Conservation (phyloP, 441 rosid genomes). For the Adansonia madagascariensis region DNA sequence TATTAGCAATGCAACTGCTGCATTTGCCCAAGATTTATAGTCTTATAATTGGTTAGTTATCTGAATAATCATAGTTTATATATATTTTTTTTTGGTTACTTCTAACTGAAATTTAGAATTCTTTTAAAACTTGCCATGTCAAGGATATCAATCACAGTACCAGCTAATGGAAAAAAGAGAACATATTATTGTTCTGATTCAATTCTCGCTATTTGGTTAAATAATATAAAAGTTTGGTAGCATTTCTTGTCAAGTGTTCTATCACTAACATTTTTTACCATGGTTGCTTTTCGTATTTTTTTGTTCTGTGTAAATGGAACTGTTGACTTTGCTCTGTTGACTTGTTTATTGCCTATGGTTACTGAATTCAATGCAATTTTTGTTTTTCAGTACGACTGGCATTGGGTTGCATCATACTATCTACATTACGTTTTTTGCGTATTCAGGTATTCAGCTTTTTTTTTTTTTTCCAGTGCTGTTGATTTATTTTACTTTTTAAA, state of each 20-base stretch:
- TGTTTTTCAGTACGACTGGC: slow-evolving; percentile 69
- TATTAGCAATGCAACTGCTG: slow-evolving; percentile 50
- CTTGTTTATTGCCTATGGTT: slow-evolving; percentile 9
- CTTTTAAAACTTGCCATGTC: not conserved
- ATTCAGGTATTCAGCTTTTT: slow-evolving; percentile 61
- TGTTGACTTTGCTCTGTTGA: slow-evolving; percentile 13
- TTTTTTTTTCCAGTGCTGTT: slow-evolving; percentile 13
- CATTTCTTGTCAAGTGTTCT: slow-evolving; percentile 9
- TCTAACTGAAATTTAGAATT: not conserved
- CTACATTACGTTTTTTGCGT: slow-evolving; percentile 76
- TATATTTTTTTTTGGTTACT: not conserved
- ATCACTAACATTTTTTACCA: not conserved
- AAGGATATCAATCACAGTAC: not conserved
- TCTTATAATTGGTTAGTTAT: slow-evolving; percentile 66
- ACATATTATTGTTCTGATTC: not conserved
- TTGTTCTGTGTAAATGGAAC: not conserved
- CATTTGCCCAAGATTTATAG: slow-evolving; percentile 71
- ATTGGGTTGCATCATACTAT: slow-evolving; percentile 70
- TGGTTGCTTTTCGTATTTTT: not conserved
- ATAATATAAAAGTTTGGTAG: not conserved
- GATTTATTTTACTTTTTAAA: slow-evolving; percentile 11
- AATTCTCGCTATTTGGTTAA: not conserved
- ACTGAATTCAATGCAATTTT: slow-evolving; percentile 23
- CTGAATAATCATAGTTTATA: not conserved
- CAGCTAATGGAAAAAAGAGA: not conserved